Evolutionary conservation across 1,139 yeast genomes (phyloP).

Genomic region (Saccharomyces hybrid): DNA sequence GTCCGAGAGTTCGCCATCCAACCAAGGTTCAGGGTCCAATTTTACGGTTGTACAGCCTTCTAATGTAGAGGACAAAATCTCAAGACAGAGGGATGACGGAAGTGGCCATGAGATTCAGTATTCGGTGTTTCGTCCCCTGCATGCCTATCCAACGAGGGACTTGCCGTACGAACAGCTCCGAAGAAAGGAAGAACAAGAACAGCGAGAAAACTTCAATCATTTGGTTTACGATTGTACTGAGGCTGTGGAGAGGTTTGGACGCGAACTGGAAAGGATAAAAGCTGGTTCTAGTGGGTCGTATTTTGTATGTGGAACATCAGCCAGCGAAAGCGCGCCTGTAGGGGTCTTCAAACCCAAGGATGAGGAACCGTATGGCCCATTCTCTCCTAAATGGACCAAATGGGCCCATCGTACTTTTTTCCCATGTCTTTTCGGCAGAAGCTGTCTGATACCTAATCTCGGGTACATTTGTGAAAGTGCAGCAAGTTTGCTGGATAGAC

Average conservation of each 20-base stretch:
- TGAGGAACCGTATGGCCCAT: slow-evolving; percentile 75
- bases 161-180: neutral
- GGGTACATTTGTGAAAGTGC: slow-evolving; percentile 72
- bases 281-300: slow-evolving; percentile 72
- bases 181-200: neutral
- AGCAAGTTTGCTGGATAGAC: slow-evolving; percentile 57
- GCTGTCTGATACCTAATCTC: slow-evolving; percentile 64
- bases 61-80: neutral
- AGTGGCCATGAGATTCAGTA: slow-evolving; percentile 38
- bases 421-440: slow-evolving; percentile 71
- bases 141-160: slow-evolving; percentile 12
- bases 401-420: slow-evolving; percentile 71
- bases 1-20: neutral
- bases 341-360: slow-evolving; percentile 76
- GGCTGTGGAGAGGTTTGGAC: slow-evolving; percentile 37
- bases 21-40: neutral
- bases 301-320: slow-evolving; percentile 40
- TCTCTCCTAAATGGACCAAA: slow-evolving; percentile 75
- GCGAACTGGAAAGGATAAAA: slow-evolving; percentile 47
- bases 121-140: slow-evolving; percentile 44
- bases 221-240: slow-evolving; percentile 35
- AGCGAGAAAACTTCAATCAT: slow-evolving; percentile 14
- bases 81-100: neutral
- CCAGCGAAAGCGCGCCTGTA: slow-evolving; percentile 21
- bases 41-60: neutral